Evolutionary conservation across 2,329 filamentous ascomycete species (phyloP).

Genomic region (Aureobasidium sp.): DNA sequence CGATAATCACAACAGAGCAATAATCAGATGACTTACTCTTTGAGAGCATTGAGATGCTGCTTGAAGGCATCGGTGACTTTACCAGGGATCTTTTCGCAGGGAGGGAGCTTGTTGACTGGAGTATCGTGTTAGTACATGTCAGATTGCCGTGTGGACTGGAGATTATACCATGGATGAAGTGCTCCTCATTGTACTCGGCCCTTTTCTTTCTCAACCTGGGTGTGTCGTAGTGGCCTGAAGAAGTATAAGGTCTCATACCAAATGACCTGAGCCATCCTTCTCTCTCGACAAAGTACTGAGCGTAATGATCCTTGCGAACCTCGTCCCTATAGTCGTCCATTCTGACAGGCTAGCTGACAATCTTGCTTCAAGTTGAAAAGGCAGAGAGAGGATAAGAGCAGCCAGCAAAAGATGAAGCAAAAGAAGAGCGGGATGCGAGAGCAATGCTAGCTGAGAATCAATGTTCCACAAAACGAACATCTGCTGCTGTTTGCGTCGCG

Average conservation of each 20-base stretch:
- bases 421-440: neutral
- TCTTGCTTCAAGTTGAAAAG: accelerated
- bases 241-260: neutral
- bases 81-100: neutral
- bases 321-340: neutral
- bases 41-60: neutral
- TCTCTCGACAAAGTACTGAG: neutral
- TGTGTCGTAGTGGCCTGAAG: neutral
- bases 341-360: too few species aligned
- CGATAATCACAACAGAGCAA: neutral
- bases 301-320: neutral
- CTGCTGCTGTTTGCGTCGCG: neutral
- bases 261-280: neutral
- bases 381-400: neutral
- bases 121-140: neutral
- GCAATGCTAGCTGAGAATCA: neutral
- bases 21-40: neutral
- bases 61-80: neutral
- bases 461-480: neutral
- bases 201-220: neutral
- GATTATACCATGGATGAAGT: neutral
- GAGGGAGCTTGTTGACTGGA: neutral
- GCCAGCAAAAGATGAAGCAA: neutral
- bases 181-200: neutral
- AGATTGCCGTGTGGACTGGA: neutral